A percentile compares a stretch with the other conserved stretches of the same genome.
Evolutionary conservation across 2,329 filamentous ascomycete genomes (phyloP).

Genomic region (Verticillium nonalfalfae): DNA sequence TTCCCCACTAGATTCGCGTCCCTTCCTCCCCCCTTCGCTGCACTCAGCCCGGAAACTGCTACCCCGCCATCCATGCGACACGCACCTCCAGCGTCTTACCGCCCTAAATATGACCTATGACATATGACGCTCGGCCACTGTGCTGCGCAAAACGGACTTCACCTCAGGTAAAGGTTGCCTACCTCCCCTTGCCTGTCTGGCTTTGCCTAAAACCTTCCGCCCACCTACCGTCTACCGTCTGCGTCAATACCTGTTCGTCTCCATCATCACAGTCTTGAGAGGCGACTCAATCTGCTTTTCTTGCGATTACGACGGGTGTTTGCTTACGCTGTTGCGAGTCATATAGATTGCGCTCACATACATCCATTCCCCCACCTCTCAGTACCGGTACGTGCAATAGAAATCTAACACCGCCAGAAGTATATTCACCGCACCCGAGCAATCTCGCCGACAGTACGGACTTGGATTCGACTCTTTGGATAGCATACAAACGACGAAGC

Average conservation of each 20-base stretch:
- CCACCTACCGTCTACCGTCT: background rate
- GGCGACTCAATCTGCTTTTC: background rate
- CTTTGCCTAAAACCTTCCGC: background rate
- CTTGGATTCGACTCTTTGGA: background rate
- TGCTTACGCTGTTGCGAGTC: background rate
- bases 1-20: background rate
- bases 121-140: background rate
- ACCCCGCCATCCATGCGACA: background rate
- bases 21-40: background rate
- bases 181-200: background rate
- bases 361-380: background rate
- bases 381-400: background rate
- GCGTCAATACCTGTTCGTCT: background rate
- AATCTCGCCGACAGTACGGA: background rate
- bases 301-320: background rate
- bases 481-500: background rate
- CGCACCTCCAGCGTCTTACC: background rate
- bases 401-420: background rate
- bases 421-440: background rate
- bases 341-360: background rate
- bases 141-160: background rate
- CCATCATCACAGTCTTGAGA: background rate
- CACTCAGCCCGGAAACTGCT: background rate
- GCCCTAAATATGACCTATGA: background rate
- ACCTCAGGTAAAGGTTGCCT: background rate